phyloP scores from a whole-genome alignment of 2,329 filamentous ascomycete species.

The Pseudocercospora ulei region DNA sequence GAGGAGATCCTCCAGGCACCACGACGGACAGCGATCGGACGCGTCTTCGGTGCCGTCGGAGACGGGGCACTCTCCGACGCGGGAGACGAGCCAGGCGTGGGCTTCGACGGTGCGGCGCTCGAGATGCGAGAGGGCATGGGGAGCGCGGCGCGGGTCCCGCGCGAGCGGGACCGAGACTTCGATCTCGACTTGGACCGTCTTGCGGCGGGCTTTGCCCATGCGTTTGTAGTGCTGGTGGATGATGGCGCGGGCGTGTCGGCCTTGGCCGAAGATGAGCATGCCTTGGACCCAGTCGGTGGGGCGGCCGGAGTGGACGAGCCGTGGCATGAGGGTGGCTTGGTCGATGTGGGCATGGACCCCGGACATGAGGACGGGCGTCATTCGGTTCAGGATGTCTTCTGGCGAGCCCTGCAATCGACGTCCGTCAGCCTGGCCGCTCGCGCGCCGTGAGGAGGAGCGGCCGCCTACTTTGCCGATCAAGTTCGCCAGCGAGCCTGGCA shows the following conservation, averaged over 20 bases:
- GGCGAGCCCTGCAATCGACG: slow-evolving; percentile 12
- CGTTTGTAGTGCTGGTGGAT: slow-evolving; percentile 27
- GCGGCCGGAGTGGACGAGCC: slow-evolving; percentile 20
- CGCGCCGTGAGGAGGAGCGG: background rate
- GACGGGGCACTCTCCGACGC: slow-evolving; percentile 14
- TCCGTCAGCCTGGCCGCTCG: background rate
- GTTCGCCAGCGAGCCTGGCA: slow-evolving; percentile 39
- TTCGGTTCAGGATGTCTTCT: slow-evolving; percentile 22
- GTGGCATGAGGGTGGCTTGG: slow-evolving; percentile 18
- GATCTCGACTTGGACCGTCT: slow-evolving; percentile 21
- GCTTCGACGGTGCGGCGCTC: slow-evolving; percentile 19
- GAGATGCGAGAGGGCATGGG: slow-evolving; percentile 13
- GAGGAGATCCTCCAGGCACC: slow-evolving; percentile 26
- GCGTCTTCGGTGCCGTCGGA: slow-evolving; percentile 7
- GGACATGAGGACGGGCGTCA: slow-evolving; percentile 28
- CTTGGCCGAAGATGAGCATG: slow-evolving; percentile 28
- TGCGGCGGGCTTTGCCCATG: slow-evolving; percentile 10
- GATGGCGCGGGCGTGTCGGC: slow-evolving; percentile 16
- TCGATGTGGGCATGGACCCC: slow-evolving; percentile 23
- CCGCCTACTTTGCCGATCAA: slow-evolving; percentile 25
- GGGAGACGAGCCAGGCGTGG: slow-evolving; percentile 18
- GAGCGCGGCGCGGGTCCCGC: background rate
- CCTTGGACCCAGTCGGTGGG: slow-evolving; percentile 25
- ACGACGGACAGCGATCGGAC: slow-evolving; percentile 11
- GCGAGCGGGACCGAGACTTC: slow-evolving; percentile 19